Percentiles rank a stretch among this genome's conserved stretches.
Conservation (phyloP, 2,329 filamentous ascomycete genomes). For the Taxawa tesnikishii region DNA sequence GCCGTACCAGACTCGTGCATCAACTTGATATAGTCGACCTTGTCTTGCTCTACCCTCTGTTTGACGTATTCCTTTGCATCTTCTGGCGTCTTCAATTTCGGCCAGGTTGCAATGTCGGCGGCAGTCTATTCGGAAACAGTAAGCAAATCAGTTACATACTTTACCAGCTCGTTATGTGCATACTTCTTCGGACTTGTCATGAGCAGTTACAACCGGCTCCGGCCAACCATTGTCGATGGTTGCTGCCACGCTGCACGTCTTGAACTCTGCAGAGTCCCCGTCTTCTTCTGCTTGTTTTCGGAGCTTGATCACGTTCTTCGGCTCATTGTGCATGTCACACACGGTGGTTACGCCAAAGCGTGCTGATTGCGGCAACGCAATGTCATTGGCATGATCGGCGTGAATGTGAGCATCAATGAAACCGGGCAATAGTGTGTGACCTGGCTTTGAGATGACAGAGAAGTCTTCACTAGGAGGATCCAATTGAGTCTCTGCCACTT, state of each 20-base stretch:
- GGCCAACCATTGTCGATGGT: constrained; percentile 43
- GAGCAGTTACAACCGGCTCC: constrained; percentile 27
- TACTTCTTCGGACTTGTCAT: constrained; percentile 21
- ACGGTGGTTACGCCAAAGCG: constrained; percentile 41
- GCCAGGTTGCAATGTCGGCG: constrained; percentile 33
- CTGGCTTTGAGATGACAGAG: constrained; percentile 27
- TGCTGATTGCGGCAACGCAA: constrained; percentile 30
- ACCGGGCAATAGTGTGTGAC: constrained; percentile 36
- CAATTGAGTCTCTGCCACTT: constrained; percentile 10
- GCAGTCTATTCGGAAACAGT: constrained; percentile 15
- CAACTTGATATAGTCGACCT: constrained; percentile 38
- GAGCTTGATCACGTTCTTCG: constrained; percentile 19
- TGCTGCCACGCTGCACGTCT: constrained; percentile 35
- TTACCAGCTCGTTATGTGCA: neutral
- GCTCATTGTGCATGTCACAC: constrained; percentile 36
- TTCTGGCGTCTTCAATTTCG: constrained; percentile 27
- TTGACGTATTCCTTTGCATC: constrained; percentile 31
- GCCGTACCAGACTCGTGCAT: constrained; percentile 36
- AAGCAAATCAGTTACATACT: neutral
- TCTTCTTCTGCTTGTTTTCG: constrained; percentile 15
- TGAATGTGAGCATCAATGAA: constrained; percentile 41
- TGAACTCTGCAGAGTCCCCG: constrained; percentile 33
- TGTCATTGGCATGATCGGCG: constrained; percentile 25
- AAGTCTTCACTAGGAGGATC: constrained; percentile 2
- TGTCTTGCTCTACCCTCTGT: constrained; percentile 25